Evolutionary conservation across 805 yeast species (phyloP), one percentile per base, ranked within the genome.

Genomic region (Metschnikowia similis): DNA sequence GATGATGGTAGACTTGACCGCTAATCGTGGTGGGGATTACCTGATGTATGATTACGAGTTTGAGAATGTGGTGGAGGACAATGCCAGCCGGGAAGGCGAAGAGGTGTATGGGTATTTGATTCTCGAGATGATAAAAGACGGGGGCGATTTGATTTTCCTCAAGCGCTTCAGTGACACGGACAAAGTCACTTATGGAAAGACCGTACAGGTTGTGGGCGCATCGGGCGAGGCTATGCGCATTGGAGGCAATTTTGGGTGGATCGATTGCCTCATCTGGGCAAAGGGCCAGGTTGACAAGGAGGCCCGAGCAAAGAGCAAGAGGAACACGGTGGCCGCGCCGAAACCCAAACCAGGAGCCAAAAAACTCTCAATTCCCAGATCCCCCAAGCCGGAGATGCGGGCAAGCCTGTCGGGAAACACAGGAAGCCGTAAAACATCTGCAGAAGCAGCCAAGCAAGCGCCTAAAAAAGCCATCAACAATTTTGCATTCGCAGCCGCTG

Each of bases 1-100:
- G 27, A 54, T 56, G 63, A 50, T 71, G 59, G 67, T 73, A 8
- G 76, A 73, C 52, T 63, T 73, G 53, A 70, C 75, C 28, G 73
- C 79, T 35, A 75, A 80, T 48, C 47, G 48, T 14, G 61, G 61
- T 6, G 55, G 53, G 5, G 60, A 56, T 55, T 81, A 86, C 48
- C 87, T 87, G 60, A 82, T 87, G 84, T 87, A 86, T 62, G 92
- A 86, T 65, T 85, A 84, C 65, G 92, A 86, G 62, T 86, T 87
- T 65, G 84, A 82, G 54, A 50, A 55, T 30, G 47, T 49, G 10
- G 53, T 55, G 16, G 58, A 50, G 26, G 56, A 55, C 28, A 55
- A 52, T 26, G 52, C 41, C 6, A 37, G 35, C 13, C 50, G 43
- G 26, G 35, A 42, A 4, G 87, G 82, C 50, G 69, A 66, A 16